Percentiles rank a stretch among this genome's conserved stretches.
phyloP scores from a whole-genome alignment of 352 stramenopile genomes.

The Globisporangium camurandrum region DNA sequence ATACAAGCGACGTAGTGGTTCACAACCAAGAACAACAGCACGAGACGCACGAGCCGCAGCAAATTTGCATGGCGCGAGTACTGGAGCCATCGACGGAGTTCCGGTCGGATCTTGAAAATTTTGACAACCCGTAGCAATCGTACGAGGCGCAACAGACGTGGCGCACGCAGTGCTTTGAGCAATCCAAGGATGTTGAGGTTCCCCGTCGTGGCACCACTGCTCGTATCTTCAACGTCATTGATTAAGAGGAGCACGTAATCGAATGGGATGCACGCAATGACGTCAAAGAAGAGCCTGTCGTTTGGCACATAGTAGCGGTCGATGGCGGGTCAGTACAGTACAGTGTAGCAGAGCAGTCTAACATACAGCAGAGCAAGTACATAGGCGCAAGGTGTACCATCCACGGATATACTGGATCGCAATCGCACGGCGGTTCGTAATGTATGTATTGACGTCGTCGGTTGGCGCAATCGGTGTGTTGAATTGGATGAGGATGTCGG shows the following conservation, averaged over 20 bases:
- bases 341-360: background rate
- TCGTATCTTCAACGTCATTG: conserved; percentile 27
- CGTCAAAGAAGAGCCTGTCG: conserved; percentile 63
- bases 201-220: too few species aligned
- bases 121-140: conserved; percentile 62
- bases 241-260: conserved; percentile 51
- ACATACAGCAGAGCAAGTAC: background rate
- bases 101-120: conserved; percentile 60
- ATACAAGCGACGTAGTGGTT: conserved; percentile 80
- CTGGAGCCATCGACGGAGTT: conserved; percentile 70
- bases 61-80: conserved; percentile 79
- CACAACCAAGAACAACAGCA: conserved; percentile 57
- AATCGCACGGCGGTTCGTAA: conserved; percentile 53
- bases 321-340: too few species aligned
- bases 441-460: conserved; percentile 44
- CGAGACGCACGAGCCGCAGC: conserved; percentile 54
- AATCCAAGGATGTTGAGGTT: conserved; percentile 63
- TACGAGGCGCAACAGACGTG: conserved; percentile 59
- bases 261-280: conserved; percentile 70
- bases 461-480: conserved; percentile 47
- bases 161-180: conserved; percentile 60
- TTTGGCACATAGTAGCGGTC: background rate
- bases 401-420: conserved; percentile 43
- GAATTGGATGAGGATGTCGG: conserved; percentile 70
- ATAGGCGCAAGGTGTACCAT: conserved; percentile 27